phyloP scores from a whole-genome alignment of 352 stramenopile genomes.

The Peronospora farinosa region DNA sequence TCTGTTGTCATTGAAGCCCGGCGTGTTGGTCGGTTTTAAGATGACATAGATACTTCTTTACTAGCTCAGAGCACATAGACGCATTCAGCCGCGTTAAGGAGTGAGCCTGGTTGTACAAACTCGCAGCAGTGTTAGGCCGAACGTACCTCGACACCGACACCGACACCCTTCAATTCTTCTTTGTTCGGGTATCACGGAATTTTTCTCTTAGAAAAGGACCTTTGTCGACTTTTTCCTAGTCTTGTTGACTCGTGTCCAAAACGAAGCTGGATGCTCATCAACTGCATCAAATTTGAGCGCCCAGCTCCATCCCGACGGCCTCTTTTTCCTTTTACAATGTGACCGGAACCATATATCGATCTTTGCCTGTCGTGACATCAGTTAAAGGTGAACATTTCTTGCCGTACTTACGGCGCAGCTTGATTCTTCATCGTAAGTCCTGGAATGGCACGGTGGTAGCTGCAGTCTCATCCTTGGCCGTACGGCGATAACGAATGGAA shows the following conservation, averaged over 20 bases:
- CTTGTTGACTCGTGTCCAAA: slow-evolving; percentile 37
- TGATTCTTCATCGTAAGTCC: not conserved
- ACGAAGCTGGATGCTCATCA: slow-evolving; percentile 21
- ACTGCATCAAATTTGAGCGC: slow-evolving; percentile 20
- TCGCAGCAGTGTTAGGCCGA: too few species aligned
- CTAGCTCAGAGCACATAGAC: too few species aligned
- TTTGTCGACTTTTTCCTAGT: slow-evolving; percentile 29
- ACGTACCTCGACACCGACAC: too few species aligned
- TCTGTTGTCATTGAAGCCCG: too few species aligned
- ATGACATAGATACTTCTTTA: too few species aligned
- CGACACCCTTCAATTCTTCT: slow-evolving; percentile 12
- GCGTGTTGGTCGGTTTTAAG: too few species aligned
- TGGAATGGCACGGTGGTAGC: not conserved
- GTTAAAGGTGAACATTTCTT: not conserved
- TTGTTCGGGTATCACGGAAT: too few species aligned
- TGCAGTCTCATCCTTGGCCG: too few species aligned
- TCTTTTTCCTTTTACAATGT: slow-evolving; percentile 45
- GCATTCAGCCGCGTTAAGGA: too few species aligned
- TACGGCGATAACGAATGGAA: not conserved
- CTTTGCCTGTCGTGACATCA: slow-evolving; percentile 21
- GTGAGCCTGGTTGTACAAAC: too few species aligned
- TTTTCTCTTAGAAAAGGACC: slow-evolving; percentile 54
- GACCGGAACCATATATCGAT: slow-evolving; percentile 46
- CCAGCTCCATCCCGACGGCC: slow-evolving; percentile 18
- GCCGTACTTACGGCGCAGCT: not conserved